Percentiles rank a stretch among this genome's conserved stretches.
phyloP scores from a whole-genome alignment of 73 alveolate genomes.

The Blepharisma japonicum region DNA sequence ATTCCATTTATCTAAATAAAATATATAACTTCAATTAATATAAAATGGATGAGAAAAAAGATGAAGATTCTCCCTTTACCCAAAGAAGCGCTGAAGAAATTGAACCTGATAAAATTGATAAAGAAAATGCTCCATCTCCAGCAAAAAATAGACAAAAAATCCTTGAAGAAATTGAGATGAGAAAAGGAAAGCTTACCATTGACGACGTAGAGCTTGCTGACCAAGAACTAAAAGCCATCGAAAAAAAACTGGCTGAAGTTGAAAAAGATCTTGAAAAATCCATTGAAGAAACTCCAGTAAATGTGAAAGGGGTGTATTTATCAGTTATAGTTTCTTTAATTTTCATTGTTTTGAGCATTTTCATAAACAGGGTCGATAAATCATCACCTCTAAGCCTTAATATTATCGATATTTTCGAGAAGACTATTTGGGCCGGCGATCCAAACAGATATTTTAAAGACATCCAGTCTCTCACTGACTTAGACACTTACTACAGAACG shows the following conservation, averaged over 20 bases:
- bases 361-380: neutral
- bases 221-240: constrained; percentile 8
- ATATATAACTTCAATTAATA: no score
- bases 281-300: neutral
- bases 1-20: no score
- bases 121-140: neutral
- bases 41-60: no score
- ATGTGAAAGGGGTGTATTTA: constrained; percentile 16
- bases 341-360: constrained; percentile 1
- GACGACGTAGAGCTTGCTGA: neutral
- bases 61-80: no score
- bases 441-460: neutral
- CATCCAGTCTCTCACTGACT: neutral
- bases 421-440: constrained; percentile 15
- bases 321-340: neutral
- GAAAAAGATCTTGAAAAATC: constrained; percentile 2
- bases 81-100: neutral
- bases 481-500: neutral
- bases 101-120: neutral
- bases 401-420: neutral
- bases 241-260: neutral
- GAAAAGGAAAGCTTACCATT: no score
- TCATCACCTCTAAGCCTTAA: neutral
- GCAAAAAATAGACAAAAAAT: no score
- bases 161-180: no score